These are phyloP conservation scores for Rostrohypoxylon terebratum DNA, from an alignment of 495 filamentous ascomycete species.

Conservation along the genomic window DNA sequence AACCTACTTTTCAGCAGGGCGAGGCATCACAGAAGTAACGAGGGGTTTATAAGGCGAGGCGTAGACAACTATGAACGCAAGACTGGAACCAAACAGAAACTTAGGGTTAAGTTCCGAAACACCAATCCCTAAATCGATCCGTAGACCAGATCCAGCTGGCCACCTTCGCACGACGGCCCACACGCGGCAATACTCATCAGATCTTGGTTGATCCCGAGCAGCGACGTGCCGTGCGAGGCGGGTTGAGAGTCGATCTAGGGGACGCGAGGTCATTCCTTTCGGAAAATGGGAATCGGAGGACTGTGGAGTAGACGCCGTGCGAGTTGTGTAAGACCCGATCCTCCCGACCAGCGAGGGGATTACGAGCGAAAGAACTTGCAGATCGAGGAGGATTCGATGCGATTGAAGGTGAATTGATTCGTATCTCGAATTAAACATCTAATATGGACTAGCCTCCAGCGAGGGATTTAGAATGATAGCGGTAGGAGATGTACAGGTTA, in stretches of 20 bases:
- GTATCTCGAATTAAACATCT: slow-evolving; percentile 45
- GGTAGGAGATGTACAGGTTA: slow-evolving; percentile 35
- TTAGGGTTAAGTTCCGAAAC: slow-evolving; percentile 87
- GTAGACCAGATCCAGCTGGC: slow-evolving; percentile 40
- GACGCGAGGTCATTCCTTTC: slow-evolving; percentile 68
- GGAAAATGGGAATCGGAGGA: slow-evolving; percentile 73
- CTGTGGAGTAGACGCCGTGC: slow-evolving; percentile 76
- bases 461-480: slow-evolving; percentile 42
- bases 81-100: slow-evolving; percentile 65
- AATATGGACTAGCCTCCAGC: slow-evolving; percentile 36
- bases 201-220: slow-evolving; percentile 36
- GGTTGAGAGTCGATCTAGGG: slow-evolving; percentile 46
- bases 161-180: slow-evolving; percentile 48
- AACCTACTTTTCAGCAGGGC: slow-evolving; percentile 59
- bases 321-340: slow-evolving; percentile 51
- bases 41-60: slow-evolving; percentile 55
- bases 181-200: slow-evolving; percentile 47
- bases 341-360: slow-evolving; percentile 37
- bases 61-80: slow-evolving; percentile 59
- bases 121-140: slow-evolving; percentile 62
- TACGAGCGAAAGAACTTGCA: slow-evolving; percentile 53
- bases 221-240: slow-evolving; percentile 48
- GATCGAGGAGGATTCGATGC: slow-evolving; percentile 25
- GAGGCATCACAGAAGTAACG: slow-evolving; percentile 37
- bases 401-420: slow-evolving; percentile 17